Evolutionary conservation across 371 early-diverging fungal species (phyloP), one percentile per base, ranked within the genome.

Genomic region (Umbelopsis sp.): DNA sequence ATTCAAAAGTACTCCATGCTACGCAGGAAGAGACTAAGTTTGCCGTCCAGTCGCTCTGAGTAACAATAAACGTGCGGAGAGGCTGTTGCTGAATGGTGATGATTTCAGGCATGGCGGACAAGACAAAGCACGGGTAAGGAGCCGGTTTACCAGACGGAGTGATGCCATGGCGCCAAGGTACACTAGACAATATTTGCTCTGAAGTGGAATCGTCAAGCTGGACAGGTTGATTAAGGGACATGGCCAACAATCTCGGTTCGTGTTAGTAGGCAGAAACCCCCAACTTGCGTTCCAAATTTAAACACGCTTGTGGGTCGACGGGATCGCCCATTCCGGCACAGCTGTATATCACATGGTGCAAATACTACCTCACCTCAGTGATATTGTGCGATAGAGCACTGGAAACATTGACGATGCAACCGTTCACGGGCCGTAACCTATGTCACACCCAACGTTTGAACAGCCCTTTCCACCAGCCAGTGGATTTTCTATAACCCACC

Each of bases 31-130:
- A 51, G 0, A 82, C 66, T 16, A 82, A 63, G 45, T 76, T 71
- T 7, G 63, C 63, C 18, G 78, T 76, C 83, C 83, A 82, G 0
- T 65, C 63, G 14, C 72, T 73, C 62, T 80, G 76, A 20, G 80
- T 80, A 35, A 82, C 75, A 12, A 82, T 62, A 44, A 70, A 64
- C 1, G 79, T 44, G 18, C 69, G 70, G 12, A 74, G 50, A 22
- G 67, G 63, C 22, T 70, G 65, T 44, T 68, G 63, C 4, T 51
- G 22, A 12, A 65, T 44, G 3, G 63, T 32, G 24, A 46, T 65
- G 25, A 77, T 72, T 6, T 37, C 32, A 3, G 81, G 81, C 68
- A 71, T 74, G 46, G 72, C 70, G 14, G 65, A 50, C 35, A 76
- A 64, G 11, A 78, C 78, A 46, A 82, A 82, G 41, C 78, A 76